phyloP scores from a whole-genome alignment of 202 grass and related monocot genomes.

The Hordeum pubiflorum region DNA sequence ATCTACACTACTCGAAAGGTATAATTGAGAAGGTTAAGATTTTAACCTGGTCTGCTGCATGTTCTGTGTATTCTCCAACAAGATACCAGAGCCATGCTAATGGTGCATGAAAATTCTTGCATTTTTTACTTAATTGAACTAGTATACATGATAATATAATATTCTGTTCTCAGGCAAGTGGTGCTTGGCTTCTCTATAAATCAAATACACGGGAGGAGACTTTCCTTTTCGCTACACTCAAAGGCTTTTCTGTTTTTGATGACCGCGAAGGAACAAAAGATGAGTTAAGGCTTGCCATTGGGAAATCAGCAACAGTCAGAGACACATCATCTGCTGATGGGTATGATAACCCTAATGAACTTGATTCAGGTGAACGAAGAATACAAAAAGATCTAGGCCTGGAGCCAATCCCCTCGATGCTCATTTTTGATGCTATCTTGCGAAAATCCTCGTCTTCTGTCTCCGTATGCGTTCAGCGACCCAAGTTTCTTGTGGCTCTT shows the following conservation, averaged over 20 bases:
- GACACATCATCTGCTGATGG: constrained; percentile 46
- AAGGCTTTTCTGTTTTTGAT: constrained; percentile 96
- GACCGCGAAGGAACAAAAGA: constrained; percentile 97
- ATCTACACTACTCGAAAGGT: not conserved
- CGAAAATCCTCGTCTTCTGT: constrained; percentile 54
- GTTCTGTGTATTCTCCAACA: not conserved
- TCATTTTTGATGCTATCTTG: constrained; percentile 82
- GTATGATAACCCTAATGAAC: constrained; percentile 37
- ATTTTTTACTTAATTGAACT: constrained; percentile 3
- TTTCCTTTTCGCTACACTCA: constrained; percentile 90
- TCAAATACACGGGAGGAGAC: constrained; percentile 65
- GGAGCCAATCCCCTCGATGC: constrained; percentile 80
- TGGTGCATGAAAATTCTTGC: not conserved
- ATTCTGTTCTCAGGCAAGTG: constrained; percentile 55
- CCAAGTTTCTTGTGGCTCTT: constrained; percentile 91
- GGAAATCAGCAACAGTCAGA: constrained; percentile 64
- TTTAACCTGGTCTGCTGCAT: not conserved
- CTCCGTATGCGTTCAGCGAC: constrained; percentile 71
- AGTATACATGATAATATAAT: not conserved
- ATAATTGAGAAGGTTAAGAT: not conserved
- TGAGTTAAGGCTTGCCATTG: constrained; percentile 92
- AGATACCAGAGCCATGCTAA: not conserved
- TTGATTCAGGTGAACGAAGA: constrained; percentile 47
- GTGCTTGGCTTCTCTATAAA: constrained; percentile 95
- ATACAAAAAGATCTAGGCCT: constrained; percentile 56